These are phyloP conservation scores for Solanum etuberosum DNA, from an alignment of 257 asterid species.

Conservation along the genomic window DNA sequence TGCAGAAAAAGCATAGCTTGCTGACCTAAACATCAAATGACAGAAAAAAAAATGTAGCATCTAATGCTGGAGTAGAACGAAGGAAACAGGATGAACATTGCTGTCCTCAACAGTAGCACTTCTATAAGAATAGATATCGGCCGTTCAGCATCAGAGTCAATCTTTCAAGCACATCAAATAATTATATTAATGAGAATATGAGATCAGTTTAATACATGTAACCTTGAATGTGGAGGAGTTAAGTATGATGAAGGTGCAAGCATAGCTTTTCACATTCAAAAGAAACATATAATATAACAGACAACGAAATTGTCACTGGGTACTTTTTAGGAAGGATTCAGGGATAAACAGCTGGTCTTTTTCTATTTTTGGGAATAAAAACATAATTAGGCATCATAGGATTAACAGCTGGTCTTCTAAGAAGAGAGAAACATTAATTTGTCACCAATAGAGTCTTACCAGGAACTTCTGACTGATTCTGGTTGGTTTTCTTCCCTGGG, in stretches of 20 bases:
- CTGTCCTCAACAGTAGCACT: not conserved
- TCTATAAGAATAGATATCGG: not conserved
- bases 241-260: not conserved
- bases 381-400: not conserved
- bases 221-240: not conserved
- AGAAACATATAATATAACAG: not conserved
- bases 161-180: not conserved
- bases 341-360: not conserved
- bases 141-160: not conserved
- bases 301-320: not conserved
- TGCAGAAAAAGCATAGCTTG: not conserved
- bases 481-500: constrained; percentile 19
- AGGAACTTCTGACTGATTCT: constrained; percentile 26
- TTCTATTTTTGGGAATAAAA: not conserved
- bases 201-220: not conserved
- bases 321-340: not conserved
- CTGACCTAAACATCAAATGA: not conserved
- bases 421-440: not conserved
- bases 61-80: not conserved
- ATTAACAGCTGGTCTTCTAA: not conserved
- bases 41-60: not conserved
- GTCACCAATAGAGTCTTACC: not conserved
- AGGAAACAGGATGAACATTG: not conserved
- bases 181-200: not conserved
- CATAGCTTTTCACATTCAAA: not conserved